These are phyloP conservation scores for Calvatia gigantea DNA, from an alignment of 768 basidiomycete genomes.

Conservation along the genomic window DNA sequence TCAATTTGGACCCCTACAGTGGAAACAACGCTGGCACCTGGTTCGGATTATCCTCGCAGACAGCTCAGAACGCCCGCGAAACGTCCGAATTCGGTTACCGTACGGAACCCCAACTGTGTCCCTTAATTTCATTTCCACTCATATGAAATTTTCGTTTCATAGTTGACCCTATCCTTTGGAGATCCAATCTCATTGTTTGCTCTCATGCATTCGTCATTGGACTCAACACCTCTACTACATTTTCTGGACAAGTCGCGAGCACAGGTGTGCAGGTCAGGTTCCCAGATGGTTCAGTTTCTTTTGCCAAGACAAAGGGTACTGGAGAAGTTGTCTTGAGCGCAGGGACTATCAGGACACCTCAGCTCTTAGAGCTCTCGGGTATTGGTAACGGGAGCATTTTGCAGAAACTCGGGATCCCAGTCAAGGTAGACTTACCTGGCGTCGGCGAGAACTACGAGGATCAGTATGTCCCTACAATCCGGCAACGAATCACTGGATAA, in stretches of 20 bases:
- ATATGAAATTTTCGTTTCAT: background rate
- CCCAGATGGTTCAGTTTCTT: conserved; percentile 1
- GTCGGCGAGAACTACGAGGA: conserved; percentile 62
- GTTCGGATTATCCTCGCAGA: conserved; percentile 51
- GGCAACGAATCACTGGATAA: background rate
- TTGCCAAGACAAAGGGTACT: conserved; percentile 13
- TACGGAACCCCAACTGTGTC: conserved; percentile 13
- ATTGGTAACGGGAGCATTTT: conserved; percentile 55
- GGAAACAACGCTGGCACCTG: conserved; percentile 52
- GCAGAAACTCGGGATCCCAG: conserved; percentile 37
- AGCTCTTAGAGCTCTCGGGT: conserved; percentile 58
- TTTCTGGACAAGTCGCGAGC: conserved; percentile 2
- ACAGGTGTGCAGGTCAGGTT: conserved; percentile 14
- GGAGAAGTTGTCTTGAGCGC: conserved; percentile 44
- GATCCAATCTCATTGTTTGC: conserved; percentile 8
- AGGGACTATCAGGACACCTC: conserved; percentile 50
- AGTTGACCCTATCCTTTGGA: conserved; percentile 25
- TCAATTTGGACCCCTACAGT: conserved; percentile 40
- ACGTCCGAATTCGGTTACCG: conserved; percentile 30
- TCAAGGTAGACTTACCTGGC: conserved; percentile 49
- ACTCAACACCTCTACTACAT: conserved; percentile 15
- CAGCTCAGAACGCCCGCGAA: conserved; percentile 40
- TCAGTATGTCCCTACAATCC: conserved; percentile 25
- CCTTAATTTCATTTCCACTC: background rate
- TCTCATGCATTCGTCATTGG: conserved; percentile 11